Evolutionary conservation across 2,329 filamentous ascomycete genomes (phyloP), one percentile per base, ranked within the genome.

Genomic region (Anisogramma anomala): DNA sequence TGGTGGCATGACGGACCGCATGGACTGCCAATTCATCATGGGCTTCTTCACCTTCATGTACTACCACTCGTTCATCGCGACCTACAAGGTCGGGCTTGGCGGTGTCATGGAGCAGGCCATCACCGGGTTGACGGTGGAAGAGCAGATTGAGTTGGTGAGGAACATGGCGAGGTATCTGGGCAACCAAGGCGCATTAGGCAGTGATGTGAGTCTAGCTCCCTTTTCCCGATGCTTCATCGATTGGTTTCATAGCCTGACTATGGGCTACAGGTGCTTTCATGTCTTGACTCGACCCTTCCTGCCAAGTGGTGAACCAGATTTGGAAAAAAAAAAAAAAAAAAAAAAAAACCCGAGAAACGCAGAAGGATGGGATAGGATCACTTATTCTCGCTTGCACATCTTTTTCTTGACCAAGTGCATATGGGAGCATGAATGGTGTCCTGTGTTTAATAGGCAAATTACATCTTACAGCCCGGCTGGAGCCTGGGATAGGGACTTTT

Each of bases 21-120:
- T 98, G 89, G 91, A 98, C 59, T 98, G 91, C 61, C 91, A 98
- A 59, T 98, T 98, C 66, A 96, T 96, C 68, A 98, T 98, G 91
- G 91, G 91, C 7, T 91, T 94, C 64, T 96, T 98, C 55, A 78
- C 89, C 13, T 96, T 87, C 68, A 88, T 98, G 74, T 98, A 98
- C 66, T 98, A 93, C 65, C 88, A 95, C 61, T 91, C 84, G 56
- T 98, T 98, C 61, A 89, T 98, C 55, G 88, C 88, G 3, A 72
- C 86, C 6, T 79, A 94, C 69, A 86, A 89, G 61, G 79, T 83
- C 28, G 86, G 72, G 42, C 80, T 94, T 15, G 91, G 89, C 15
- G 78, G 77, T 41, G 83, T 98, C 26, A 83, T 98, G 52, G 89
- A 98, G 67, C 77, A 79, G 10, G 89, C 85, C 37, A 94, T 98